phyloP scores from a whole-genome alignment of 345 rosid species.

The Salix arbutifolia region DNA sequence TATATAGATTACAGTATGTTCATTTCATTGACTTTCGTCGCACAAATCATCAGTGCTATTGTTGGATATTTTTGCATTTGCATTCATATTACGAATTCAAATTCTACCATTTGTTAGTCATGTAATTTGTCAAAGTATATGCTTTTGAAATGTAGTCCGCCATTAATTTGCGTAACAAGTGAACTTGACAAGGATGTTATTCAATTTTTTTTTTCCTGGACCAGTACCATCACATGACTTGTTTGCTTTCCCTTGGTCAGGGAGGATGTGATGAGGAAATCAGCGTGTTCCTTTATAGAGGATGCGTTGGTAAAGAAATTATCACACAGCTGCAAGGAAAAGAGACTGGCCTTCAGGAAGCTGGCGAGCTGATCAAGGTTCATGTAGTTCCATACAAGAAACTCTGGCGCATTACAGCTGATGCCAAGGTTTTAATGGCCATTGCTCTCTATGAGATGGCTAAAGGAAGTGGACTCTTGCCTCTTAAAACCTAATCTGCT shows the following conservation, averaged over 20 bases:
- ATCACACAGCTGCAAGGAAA: slow-evolving; percentile 70
- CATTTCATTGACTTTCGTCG: not conserved
- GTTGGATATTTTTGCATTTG: not conserved
- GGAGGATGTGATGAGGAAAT: slow-evolving; percentile 97
- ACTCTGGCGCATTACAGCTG: slow-evolving; percentile 75
- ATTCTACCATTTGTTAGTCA: not conserved
- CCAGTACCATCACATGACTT: not conserved
- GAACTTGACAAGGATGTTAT: not conserved
- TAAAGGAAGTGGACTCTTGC: slow-evolving; percentile 49
- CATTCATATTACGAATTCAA: not conserved
- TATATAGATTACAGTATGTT: not conserved
- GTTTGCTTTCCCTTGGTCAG: slow-evolving; percentile 30
- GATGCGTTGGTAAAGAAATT: slow-evolving; percentile 47
- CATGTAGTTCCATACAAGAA: slow-evolving; percentile 51
- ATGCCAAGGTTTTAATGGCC: slow-evolving; percentile 67
- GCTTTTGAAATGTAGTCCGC: not conserved
- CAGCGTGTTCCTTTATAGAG: slow-evolving; percentile 64
- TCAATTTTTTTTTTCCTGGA: too few relatives aligned
- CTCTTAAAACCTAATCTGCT: slow-evolving; percentile 18
- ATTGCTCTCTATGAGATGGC: slow-evolving; percentile 83
- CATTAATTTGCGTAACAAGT: not conserved
- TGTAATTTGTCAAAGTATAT: not conserved
- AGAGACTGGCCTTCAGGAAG: slow-evolving; percentile 68
- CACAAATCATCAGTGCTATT: not conserved
- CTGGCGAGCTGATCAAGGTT: slow-evolving; percentile 81